Conservation (phyloP, 208 protist species). For the Balamuthia mandrillaris region DNA sequence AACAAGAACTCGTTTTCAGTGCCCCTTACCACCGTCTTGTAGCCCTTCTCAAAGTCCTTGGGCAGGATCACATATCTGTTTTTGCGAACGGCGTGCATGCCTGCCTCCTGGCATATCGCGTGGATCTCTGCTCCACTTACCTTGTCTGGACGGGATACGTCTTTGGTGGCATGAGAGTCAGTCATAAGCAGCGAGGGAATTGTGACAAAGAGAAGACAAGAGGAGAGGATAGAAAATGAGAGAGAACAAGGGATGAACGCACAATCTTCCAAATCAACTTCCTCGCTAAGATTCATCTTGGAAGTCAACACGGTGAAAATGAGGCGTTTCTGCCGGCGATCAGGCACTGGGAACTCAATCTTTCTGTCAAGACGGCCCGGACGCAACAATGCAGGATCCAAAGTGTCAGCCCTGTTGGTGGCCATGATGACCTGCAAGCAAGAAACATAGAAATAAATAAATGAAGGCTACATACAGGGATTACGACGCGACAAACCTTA, state of each 20-base stretch:
- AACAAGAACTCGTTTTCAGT: constrained; percentile 32
- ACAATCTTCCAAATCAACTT: constrained; percentile 96
- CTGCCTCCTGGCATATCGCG: constrained; percentile 97
- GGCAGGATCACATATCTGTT: constrained; percentile 98
- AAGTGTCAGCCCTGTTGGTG: constrained; percentile 98
- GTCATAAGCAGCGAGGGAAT: neutral
- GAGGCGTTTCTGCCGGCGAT: constrained; percentile 97
- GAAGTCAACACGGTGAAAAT: constrained; percentile 97
- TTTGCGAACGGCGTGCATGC: constrained; percentile 99
- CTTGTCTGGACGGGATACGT: constrained; percentile 95
- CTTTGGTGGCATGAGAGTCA: constrained; percentile 39
- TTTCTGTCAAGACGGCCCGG: constrained; percentile 95
- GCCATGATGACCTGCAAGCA: constrained; percentile 93
- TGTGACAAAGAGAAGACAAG: neutral
- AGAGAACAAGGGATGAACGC: neutral
- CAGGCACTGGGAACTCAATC: constrained; percentile 97
- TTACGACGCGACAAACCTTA: constrained; percentile 75
- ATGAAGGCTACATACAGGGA: neutral
- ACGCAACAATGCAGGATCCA: constrained; percentile 98
- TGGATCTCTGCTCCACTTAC: constrained; percentile 97
- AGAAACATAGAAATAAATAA: neutral
- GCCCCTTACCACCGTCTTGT: constrained; percentile 70
- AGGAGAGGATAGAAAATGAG: neutral
- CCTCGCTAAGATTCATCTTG: constrained; percentile 95
- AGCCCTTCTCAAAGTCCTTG: constrained; percentile 98